Conservation (phyloP, 2,329 filamentous ascomycete genomes). For the Hawksworthiomyces lignivorus region DNA sequence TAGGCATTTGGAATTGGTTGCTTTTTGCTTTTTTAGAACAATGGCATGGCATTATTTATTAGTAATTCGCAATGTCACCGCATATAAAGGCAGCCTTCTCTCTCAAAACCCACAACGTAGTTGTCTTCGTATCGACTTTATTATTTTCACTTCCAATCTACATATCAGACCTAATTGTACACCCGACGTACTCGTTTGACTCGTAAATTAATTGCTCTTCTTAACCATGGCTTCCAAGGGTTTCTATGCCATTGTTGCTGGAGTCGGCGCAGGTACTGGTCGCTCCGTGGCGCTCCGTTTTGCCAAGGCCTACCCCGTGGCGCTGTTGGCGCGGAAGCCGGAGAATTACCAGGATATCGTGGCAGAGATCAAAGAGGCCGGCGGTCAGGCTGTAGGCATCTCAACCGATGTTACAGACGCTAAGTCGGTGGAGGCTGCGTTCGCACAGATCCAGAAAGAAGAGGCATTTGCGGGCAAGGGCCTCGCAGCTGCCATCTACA, state of each 20-base stretch:
- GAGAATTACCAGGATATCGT: constrained; percentile 60
- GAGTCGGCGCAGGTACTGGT: constrained; percentile 61
- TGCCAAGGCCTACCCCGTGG: constrained; percentile 60
- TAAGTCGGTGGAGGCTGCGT: constrained; percentile 45
- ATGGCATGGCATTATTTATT: constrained; percentile 3
- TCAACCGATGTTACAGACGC: constrained; percentile 55
- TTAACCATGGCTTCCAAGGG: constrained; percentile 23
- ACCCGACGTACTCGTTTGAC: no score
- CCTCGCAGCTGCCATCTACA: constrained; percentile 62
- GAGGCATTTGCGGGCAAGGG: constrained; percentile 39
- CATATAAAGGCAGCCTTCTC: no score
- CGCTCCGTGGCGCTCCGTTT: constrained; percentile 45
- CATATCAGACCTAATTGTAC: no score
- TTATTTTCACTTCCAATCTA: no score
- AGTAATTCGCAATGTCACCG: constrained; percentile 3
- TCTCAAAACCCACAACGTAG: no score
- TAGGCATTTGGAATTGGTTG: no score
- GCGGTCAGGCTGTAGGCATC: constrained; percentile 65
- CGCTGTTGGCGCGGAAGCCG: constrained; percentile 62
- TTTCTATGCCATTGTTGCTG: constrained; percentile 62
- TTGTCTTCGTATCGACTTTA: no score
- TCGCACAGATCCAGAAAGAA: constrained; percentile 54
- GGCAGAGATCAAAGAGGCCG: constrained; percentile 56
- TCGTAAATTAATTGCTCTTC: no score
- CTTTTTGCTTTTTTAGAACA: no score